These are phyloP conservation scores for Micractinium conductrix DNA, from an alignment of 139 green algal species.

Conservation along the genomic window DNA sequence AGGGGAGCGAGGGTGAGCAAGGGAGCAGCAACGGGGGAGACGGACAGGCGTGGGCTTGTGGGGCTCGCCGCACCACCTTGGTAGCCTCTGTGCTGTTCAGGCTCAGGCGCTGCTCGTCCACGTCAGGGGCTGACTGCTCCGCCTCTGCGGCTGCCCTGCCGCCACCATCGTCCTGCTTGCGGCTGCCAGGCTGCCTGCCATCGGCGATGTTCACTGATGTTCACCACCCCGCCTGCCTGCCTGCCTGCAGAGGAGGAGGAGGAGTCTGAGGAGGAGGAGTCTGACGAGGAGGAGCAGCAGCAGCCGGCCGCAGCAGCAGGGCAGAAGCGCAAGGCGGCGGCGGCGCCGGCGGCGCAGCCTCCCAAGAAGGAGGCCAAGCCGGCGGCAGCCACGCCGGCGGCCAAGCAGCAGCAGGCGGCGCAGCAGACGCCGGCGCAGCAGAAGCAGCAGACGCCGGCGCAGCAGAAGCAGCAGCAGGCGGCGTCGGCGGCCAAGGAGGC, in stretches of 20 bases:
- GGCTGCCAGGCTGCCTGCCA: background rate
- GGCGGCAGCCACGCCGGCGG: background rate
- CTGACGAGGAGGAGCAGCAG: conserved; percentile 4
- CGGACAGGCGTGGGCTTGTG: too few species aligned
- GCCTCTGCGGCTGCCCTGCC: too few species aligned
- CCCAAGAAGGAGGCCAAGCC: conserved; percentile 47
- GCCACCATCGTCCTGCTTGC: too few species aligned
- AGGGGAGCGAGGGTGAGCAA: too few species aligned
- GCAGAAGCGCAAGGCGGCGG: conserved; percentile 38
- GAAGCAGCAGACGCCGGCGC: conserved; percentile 9
- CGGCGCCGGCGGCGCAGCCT: background rate
- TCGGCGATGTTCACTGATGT: too few species aligned
- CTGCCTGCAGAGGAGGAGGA: conserved; percentile 11
- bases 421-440: conserved; percentile 3
- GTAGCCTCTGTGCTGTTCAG: too few species aligned
- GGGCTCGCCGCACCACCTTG: too few species aligned
- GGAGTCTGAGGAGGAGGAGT: conserved; percentile 14
- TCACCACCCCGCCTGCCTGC: background rate
- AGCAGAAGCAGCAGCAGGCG: conserved; percentile 38
- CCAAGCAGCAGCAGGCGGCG: conserved; percentile 38
- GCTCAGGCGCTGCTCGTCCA: too few species aligned
- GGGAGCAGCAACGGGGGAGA: too few species aligned
- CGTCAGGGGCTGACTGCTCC: too few species aligned
- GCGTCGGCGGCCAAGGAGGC: background rate
- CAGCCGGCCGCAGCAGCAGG: background rate